Conservation (phyloP, 306 rosid genomes). For the Begonia loranthoides region DNA sequence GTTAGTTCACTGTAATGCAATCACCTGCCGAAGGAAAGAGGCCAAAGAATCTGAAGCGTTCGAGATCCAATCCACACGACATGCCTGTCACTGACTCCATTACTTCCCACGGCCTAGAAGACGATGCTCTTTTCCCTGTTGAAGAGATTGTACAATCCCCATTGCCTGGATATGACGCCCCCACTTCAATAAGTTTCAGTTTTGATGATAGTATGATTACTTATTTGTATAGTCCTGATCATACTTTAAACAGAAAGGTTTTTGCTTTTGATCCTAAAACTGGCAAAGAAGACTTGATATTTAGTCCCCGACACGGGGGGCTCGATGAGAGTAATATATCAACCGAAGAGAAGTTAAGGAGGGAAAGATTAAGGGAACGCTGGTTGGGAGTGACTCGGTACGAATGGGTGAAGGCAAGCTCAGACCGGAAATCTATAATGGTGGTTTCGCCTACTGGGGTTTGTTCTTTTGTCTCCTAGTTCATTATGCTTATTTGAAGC, state of each 20-base stretch:
- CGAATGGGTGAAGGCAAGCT: constrained; percentile 80
- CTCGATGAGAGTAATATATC: constrained; percentile 83
- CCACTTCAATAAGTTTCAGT: constrained; percentile 72
- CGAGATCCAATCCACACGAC: constrained; percentile 27
- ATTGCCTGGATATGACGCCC: constrained; percentile 75
- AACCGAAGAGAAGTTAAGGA: constrained; percentile 80
- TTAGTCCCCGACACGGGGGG: constrained; percentile 87
- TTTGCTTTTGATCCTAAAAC: constrained; percentile 51
- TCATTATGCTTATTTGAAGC: background rate
- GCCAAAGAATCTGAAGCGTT: constrained; percentile 57
- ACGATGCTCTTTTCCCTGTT: constrained; percentile 42
- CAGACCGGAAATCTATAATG: constrained; percentile 50
- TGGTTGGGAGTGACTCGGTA: constrained; percentile 91
- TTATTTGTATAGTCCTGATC: constrained; percentile 70
- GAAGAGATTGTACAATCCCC: constrained; percentile 92
- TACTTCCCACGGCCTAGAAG: constrained; percentile 34
- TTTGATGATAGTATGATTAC: constrained; percentile 57
- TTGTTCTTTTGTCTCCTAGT: constrained; percentile 19
- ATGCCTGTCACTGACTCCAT: constrained; percentile 72
- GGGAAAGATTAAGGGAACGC: constrained; percentile 93
- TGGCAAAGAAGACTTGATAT: constrained; percentile 43
- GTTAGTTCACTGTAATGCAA: constrained; percentile 47
- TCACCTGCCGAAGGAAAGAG: constrained; percentile 42
- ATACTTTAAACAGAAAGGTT: constrained; percentile 53
- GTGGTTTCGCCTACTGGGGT: constrained; percentile 99